Conservation (phyloP, 192 early-diverging fungal species). For the Coemansia sp. region DNA sequence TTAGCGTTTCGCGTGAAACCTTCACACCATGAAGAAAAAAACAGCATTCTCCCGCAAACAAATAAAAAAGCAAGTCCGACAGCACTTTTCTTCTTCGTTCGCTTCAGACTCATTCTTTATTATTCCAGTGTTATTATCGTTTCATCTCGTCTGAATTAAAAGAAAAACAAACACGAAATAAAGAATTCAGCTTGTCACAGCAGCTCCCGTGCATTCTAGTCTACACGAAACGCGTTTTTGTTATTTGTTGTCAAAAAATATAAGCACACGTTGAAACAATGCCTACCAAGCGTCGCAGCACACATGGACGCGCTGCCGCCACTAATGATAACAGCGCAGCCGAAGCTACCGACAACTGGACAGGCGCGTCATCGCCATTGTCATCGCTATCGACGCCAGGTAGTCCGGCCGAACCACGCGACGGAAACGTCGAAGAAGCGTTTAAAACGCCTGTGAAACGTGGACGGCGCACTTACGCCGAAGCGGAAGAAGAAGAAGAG, state of each 20-base stretch:
- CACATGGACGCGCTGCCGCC: neutral
- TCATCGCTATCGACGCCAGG: slow-evolving; percentile 44
- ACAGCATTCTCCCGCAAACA: too few species aligned
- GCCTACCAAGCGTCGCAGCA: neutral
- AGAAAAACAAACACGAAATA: too few species aligned
- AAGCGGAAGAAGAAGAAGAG: neutral
- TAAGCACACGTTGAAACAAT: neutral
- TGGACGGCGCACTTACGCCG: slow-evolving; percentile 17
- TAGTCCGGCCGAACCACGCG: slow-evolving; percentile 8
- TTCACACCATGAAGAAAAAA: too few species aligned
- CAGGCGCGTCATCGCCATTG: slow-evolving; percentile 28
- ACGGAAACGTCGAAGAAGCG: neutral
- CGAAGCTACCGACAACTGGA: slow-evolving; percentile 16
- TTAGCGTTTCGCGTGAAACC: neutral
- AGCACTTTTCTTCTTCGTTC: too few species aligned
- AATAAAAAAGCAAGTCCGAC: too few species aligned
- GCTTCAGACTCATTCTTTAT: too few species aligned
- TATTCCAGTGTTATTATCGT: too few species aligned
- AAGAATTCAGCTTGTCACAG: neutral
- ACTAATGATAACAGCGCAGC: neutral
- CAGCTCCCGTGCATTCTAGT: neutral
- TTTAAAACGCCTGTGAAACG: slow-evolving; percentile 24
- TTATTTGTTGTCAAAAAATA: neutral
- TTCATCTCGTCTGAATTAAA: too few species aligned
- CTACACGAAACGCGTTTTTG: neutral